Base-by-base conservation (phyloP, 2,329 filamentous ascomycete species). In the Geosmithia morbida region DNA sequence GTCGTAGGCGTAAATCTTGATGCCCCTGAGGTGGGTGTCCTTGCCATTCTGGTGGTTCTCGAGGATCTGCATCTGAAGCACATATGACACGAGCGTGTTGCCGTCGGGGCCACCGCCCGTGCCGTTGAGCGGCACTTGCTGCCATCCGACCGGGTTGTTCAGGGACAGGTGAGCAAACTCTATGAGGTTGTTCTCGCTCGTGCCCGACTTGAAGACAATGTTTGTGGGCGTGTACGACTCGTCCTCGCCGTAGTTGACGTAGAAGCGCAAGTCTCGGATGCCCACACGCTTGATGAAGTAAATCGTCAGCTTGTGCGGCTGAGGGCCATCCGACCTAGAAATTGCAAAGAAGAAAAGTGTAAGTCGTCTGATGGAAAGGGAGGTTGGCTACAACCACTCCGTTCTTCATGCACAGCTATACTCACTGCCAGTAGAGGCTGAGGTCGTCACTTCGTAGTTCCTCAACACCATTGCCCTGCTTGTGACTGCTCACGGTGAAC, bases 41-140 rank as follows among this genome's bases (percentile, higher is more conserved):
- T 98, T 98, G 53, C 92, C 92, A 62, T 98, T 98, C 66, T 98
- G 92, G 62, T 98, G 92, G 59, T 98, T 98, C 67, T 97, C 92
- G 46, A 90, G 76, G 45, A 98, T 83, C 54, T 85, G 81, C 58
- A 97, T 81, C 63, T 97, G 89, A 26, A 98, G 74, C 29, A 97
- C 79, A 67, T 90, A 95, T 16, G 86, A 88, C 50, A 89, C 80
- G 17, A 97, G 75, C 1, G 89, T 85, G 56, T 81, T 84, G 41
- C 75, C 83, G 57, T 79, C 80, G 44, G 71, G 72, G 44, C 76
- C 79, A 41, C 72, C 71, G n/a, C 74, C 75, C 0, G 68, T 68
- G 13, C 69, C 69, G 1, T 61, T 61, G 17, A 78, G 65, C 19
- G 86, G 80, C 1, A 96, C 83, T 60, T 94, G 84, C 48, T 95